phyloP scores from a whole-genome alignment of 163 green algal genomes.

The Scenedesmus sp. region DNA sequence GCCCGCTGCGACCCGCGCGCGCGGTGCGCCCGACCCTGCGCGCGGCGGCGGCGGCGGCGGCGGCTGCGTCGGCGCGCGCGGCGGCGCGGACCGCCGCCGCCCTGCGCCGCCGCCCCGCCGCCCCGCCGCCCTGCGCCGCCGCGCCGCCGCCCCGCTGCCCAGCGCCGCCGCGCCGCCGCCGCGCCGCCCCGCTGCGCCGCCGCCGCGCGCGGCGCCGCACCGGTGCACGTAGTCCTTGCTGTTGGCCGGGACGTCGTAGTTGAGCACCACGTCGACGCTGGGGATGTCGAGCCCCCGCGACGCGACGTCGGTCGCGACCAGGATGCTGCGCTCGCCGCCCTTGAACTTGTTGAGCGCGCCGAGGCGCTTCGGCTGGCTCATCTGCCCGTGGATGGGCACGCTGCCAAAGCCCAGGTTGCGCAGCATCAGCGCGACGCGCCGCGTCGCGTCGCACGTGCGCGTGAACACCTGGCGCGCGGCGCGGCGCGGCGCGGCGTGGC shows the following conservation, averaged over 20 bases:
- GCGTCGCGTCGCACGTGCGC: constrained; percentile 93
- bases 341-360: constrained; percentile 99
- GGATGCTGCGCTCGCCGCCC: constrained; percentile 65
- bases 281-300: constrained; percentile 95
- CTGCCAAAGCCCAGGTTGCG: constrained; percentile 96
- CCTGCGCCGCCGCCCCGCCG: too few species aligned
- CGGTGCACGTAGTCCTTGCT: constrained; percentile 98
- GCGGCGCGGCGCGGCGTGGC: too few species aligned
- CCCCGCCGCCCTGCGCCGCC: too few species aligned
- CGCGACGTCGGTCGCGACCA: constrained; percentile 95
- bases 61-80: too few species aligned
- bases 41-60: too few species aligned
- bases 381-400: constrained; percentile 97
- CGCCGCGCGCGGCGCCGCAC: too few species aligned
- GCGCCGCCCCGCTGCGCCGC: too few species aligned
- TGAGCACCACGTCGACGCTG: constrained; percentile 96
- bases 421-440: constrained; percentile 90
- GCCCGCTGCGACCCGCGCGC: constrained; percentile 88
- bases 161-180: too few species aligned
- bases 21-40: constrained; percentile 96
- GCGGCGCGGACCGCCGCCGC: too few species aligned
- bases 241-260: constrained; percentile 97
- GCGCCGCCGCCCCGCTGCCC: too few species aligned
- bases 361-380: constrained; percentile 97
- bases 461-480: constrained; percentile 84